Percentiles rank a stretch among this genome's conserved stretches.
These are phyloP conservation scores for Calonectria pseudoturangicola DNA, from an alignment of 2,329 filamentous ascomycete genomes.

Conservation along the genomic window DNA sequence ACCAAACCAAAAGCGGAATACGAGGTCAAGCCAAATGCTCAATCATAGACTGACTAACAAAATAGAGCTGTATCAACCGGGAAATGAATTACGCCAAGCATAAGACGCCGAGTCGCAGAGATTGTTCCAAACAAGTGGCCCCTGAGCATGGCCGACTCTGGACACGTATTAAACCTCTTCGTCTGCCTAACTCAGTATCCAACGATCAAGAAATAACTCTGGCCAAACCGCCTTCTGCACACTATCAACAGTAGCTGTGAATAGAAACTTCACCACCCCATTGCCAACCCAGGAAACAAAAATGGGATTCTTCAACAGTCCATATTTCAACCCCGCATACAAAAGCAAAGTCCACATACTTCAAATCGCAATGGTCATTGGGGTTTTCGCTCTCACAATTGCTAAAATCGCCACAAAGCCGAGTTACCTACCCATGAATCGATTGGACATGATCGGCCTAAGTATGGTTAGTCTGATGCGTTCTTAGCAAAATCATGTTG, in stretches of 20 bases:
- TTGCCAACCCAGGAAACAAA: neutral
- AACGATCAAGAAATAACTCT: too few relatives aligned
- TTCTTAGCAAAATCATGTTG: neutral
- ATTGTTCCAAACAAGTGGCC: too few relatives aligned
- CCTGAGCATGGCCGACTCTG: too few relatives aligned
- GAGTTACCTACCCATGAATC: conserved; percentile 16
- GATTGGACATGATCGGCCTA: conserved; percentile 7
- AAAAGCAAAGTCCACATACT: conserved; percentile 20
- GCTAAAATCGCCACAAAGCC: conserved; percentile 21
- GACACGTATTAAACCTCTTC: too few relatives aligned
- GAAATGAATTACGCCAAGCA: too few relatives aligned
- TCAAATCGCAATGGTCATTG: neutral
- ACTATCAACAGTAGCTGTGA: neutral
- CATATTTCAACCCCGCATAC: neutral
- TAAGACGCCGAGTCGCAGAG: too few relatives aligned
- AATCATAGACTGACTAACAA: too few relatives aligned
- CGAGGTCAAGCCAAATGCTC: too few relatives aligned
- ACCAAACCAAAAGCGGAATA: too few relatives aligned
- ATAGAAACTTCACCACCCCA: neutral
- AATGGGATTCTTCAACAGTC: neutral
- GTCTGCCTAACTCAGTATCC: too few relatives aligned
- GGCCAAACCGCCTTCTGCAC: too few relatives aligned
- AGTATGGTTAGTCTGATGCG: neutral
- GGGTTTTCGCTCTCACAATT: neutral
- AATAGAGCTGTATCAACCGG: too few relatives aligned